Evolutionary conservation across 1,284 basidiomycete species (phyloP).

Genomic region (Mixia osmundae): DNA sequence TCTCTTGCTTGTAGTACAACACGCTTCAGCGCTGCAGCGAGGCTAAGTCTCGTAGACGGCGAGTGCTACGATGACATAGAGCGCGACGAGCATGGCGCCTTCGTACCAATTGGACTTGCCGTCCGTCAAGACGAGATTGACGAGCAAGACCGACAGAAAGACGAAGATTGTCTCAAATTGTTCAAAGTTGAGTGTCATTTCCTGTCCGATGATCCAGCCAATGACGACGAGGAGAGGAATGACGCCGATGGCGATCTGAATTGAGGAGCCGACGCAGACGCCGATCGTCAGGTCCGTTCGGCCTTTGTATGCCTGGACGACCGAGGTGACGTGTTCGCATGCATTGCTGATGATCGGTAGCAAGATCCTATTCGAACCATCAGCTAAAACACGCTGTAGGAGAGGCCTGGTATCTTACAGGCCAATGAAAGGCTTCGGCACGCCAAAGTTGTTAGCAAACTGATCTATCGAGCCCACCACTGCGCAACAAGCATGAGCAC

Average conservation of each 20-base stretch:
- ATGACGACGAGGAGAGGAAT: conserved; percentile 52
- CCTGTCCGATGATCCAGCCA: conserved; percentile 35
- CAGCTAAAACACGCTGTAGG: background rate
- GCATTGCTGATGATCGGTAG: conserved; percentile 35
- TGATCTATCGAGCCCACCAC: conserved; percentile 79
- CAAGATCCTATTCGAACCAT: conserved; percentile 21
- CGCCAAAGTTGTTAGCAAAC: conserved; percentile 48
- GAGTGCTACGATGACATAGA: conserved; percentile 41
- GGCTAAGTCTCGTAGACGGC: too few relatives aligned
- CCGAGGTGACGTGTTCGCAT: conserved; percentile 42
- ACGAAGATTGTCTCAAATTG: conserved; percentile 45
- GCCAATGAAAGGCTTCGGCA: conserved; percentile 62
- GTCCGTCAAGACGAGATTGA: conserved; percentile 24
- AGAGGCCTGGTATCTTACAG: conserved; percentile 15
- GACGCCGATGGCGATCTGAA: conserved; percentile 80
- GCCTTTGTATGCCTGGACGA: background rate
- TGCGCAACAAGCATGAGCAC: conserved; percentile 16
- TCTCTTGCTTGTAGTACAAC: too few relatives aligned
- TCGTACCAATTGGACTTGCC: conserved; percentile 57
- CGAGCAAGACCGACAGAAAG: conserved; percentile 38
- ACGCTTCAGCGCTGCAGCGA: too few relatives aligned
- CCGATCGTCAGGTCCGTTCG: conserved; percentile 18
- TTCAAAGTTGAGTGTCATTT: conserved; percentile 32
- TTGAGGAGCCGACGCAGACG: conserved; percentile 78
- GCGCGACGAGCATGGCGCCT: conserved; percentile 28